phyloP scores from a whole-genome alignment of 352 stramenopile species.

The Aphanomyces cochlioides region DNA sequence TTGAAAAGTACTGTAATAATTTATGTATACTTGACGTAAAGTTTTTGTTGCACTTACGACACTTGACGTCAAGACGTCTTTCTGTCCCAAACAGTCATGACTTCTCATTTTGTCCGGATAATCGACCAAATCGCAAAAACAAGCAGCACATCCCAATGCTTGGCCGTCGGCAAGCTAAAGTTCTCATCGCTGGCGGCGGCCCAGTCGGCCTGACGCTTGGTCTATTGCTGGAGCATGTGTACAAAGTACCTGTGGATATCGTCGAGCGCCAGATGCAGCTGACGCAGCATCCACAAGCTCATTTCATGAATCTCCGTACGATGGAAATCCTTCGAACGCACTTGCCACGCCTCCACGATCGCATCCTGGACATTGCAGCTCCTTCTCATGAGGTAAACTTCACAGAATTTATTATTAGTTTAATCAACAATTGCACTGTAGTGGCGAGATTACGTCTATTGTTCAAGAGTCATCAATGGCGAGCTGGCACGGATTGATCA shows the following conservation, averaged over 20 bases:
- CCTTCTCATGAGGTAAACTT: slow-evolving; percentile 52
- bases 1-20: no score
- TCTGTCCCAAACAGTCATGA: neutral
- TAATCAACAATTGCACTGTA: slow-evolving; percentile 28
- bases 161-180: slow-evolving; percentile 32
- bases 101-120: slow-evolving; percentile 9
- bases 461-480: slow-evolving; percentile 54
- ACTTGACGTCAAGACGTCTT: no score
- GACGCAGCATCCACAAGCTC: slow-evolving; percentile 89
- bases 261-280: slow-evolving; percentile 69
- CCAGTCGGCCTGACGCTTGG: slow-evolving; percentile 64
- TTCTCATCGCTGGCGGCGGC: slow-evolving; percentile 72
- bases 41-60: no score
- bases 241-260: slow-evolving; percentile 60
- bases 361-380: slow-evolving; percentile 53
- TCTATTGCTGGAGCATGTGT: slow-evolving; percentile 69
- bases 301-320: slow-evolving; percentile 93
- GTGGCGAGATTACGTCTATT: slow-evolving; percentile 86
- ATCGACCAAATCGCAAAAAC: neutral
- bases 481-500: slow-evolving; percentile 80
- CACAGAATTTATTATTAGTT: slow-evolving; percentile 1
- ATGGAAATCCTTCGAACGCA: slow-evolving; percentile 89
- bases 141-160: neutral
- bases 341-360: slow-evolving; percentile 73
- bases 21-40: no score